Base-by-base conservation (phyloP, 805 yeast species). In the Sungouiozyma ichnusensis region DNA sequence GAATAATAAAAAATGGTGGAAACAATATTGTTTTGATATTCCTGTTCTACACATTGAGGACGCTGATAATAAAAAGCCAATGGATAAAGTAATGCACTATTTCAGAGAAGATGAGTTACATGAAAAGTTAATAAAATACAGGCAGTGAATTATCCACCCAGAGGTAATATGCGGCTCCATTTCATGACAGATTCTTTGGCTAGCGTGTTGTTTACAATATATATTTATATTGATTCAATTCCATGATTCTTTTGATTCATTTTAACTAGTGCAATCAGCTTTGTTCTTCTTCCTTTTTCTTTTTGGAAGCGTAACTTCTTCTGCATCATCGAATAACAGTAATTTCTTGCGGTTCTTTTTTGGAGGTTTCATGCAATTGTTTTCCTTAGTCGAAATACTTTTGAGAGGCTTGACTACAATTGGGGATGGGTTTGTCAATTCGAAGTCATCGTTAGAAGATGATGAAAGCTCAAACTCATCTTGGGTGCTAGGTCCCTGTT, bases 11-110 rank as follows among this genome's bases (percentile, higher is more conserved):
- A 65, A 69, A 38, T 81, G 85, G 79, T 81, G 78, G 69, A 84
- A 81, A 40, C 67, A 70, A 46, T 83, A 82, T 50, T 76, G 87
- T 50, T 81, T 77, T 55, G 94, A 83, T 54, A 81, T 83, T 4
- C 94, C 94, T 0, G 94, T 83, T 0, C 54, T 83, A 35, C 88
- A 83, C 55, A 67, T 83, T 7, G 79, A 78, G 50, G 65, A 77
- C 44, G 17, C 24, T 2, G 59, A 56, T 5, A 72, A 70, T 40
- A 63, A 53, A 29, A 66, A 71, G 37, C 71, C 79, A 2, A 69
- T 72, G 4, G 11, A 11, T 11, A 78, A 76, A 51, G 76, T 78
- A 54, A 81, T 82, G 81, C 90, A 83, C 60, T 69, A 76, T 42
- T 70, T 83, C 43, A 64, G 77, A 42, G 69, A 71, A 36, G 73